Evolutionary conservation across 2,329 filamentous ascomycete genomes (phyloP), one percentile per base, ranked within the genome.

Genomic region (Calonectria multiphialidica): DNA sequence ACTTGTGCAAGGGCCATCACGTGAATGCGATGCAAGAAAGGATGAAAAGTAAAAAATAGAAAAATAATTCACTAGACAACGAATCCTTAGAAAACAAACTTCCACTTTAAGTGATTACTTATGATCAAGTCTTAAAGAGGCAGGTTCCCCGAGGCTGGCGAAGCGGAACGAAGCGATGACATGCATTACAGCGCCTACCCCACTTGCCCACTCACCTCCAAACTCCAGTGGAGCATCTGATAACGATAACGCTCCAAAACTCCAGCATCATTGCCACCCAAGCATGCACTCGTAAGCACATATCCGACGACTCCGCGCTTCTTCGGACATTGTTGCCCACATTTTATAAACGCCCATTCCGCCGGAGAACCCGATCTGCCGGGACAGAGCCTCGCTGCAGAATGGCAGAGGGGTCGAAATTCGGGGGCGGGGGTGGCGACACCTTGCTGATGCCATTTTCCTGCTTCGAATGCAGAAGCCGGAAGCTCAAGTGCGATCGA

Each of bases 401-500:
- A 18, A 78, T 78, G 77, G 55, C 70, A 0, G 76, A 73, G 13
- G 66, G 30, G 21, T 28, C 72, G 1, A 45, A 63, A 18, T 35
- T 45, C 1, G 35, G 66, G 0, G 67, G 37, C 1, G 42, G 74
- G 0, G 67, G 33, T 0, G 42, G 74, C 8, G 70, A 64, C 9
- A 62, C 28, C 28, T 35, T 55, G 5, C 57, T 57, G n/a, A 77
- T 77, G 74, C 72, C 72, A 2, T 78, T 80, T 18, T 79, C 79
- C 0, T 82, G 81, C 63, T 75, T 70, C 16, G 72, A 77, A 12
- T 82, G 81, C 49, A 77, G 80, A 4, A 64, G 42, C 21, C 75
- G 78, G 37, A 82, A 82, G 63, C 67, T 81, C 16, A 80, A 77
- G 62, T 82, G 80, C 70, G 80, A 82, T 49, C 79, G 80, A n/a